Conservation (phyloP, 768 basidiomycete species). For the Podaxis mareebaensis region DNA sequence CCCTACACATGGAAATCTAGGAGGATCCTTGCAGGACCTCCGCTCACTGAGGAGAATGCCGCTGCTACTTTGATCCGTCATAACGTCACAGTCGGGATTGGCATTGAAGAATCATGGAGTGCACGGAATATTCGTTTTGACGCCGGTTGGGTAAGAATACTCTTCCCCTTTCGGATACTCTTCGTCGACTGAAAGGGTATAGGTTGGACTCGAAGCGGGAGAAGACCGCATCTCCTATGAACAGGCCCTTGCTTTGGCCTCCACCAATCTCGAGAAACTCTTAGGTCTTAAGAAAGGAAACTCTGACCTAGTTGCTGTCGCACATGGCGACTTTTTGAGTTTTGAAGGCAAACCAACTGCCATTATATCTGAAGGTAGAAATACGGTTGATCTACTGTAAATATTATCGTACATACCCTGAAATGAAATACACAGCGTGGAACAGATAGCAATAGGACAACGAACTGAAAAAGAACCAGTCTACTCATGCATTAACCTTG, state of each 20-base stretch:
- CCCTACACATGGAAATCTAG: slow-evolving; percentile 66
- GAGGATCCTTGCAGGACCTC: slow-evolving; percentile 50
- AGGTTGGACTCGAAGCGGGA: slow-evolving; percentile 32
- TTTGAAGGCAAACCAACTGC: slow-evolving; percentile 42
- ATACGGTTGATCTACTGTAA: slow-evolving; percentile 15
- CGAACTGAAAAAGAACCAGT: neutral
- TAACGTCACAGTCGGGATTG: slow-evolving; percentile 71
- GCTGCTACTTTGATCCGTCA: slow-evolving; percentile 56
- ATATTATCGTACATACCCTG: slow-evolving; percentile 14
- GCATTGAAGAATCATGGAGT: slow-evolving; percentile 52
- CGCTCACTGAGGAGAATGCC: slow-evolving; percentile 49
- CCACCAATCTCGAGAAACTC: slow-evolving; percentile 43
- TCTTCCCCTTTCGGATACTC: neutral
- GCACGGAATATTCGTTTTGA: slow-evolving; percentile 76
- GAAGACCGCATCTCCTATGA: slow-evolving; percentile 30
- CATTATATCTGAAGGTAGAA: slow-evolving; percentile 29
- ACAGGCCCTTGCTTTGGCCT: slow-evolving; percentile 39
- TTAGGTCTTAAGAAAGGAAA: slow-evolving; percentile 36
- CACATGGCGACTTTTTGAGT: slow-evolving; percentile 36
- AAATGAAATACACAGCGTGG: slow-evolving; percentile 5
- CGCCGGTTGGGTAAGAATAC: slow-evolving; percentile 64
- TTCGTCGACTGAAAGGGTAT: neutral
- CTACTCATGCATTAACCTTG: slow-evolving; percentile 6
- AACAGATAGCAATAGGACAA: slow-evolving; percentile 12
- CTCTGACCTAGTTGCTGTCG: slow-evolving; percentile 40